Conservation (phyloP, 768 basidiomycete genomes). For the Vararia minispora region DNA sequence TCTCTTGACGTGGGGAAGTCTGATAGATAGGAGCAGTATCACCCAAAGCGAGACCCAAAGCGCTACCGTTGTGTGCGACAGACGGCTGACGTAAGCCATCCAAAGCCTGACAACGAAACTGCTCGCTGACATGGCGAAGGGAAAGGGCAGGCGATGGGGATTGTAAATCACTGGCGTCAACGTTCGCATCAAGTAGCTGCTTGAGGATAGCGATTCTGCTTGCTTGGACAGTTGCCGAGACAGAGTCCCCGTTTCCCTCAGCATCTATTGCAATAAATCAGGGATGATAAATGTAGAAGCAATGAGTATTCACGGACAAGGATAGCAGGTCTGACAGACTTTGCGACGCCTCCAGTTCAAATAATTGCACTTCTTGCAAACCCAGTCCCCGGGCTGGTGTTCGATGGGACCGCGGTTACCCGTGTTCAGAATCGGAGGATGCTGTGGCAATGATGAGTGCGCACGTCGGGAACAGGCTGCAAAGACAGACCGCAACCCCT, state of each 20-base stretch:
- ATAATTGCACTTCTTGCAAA: conserved; percentile 78
- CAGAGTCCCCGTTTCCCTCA: conserved; percentile 82
- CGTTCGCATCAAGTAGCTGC: conserved; percentile 44
- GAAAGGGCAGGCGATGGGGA: conserved; percentile 10
- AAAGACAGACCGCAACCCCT: conserved; percentile 39
- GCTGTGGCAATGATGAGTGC: conserved; percentile 28
- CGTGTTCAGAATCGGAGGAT: conserved; percentile 82
- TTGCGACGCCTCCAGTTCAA: conserved; percentile 81
- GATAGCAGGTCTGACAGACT: conserved; percentile 83
- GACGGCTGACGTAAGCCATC: neutral
- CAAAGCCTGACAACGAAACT: neutral
- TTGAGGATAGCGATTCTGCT: conserved; percentile 76
- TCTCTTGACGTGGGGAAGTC: conserved; percentile 1
- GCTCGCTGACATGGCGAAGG: conserved; percentile 1
- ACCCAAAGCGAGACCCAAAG: too few relatives aligned
- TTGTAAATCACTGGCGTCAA: conserved; percentile 11
- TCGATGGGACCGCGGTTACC: conserved; percentile 84
- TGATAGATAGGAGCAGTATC: too few relatives aligned
- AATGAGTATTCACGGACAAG: conserved; percentile 46
- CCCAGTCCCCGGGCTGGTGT: conserved; percentile 49
- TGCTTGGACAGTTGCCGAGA: conserved; percentile 74
- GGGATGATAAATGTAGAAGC: conserved; percentile 7
- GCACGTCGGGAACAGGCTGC: neutral
- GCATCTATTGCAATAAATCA: conserved; percentile 39
- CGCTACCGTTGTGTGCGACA: conserved; percentile 1